Evolutionary conservation across 116 monocot genomes (phyloP), one percentile per base, ranked within the genome.

Genomic region (Iris pallida): DNA sequence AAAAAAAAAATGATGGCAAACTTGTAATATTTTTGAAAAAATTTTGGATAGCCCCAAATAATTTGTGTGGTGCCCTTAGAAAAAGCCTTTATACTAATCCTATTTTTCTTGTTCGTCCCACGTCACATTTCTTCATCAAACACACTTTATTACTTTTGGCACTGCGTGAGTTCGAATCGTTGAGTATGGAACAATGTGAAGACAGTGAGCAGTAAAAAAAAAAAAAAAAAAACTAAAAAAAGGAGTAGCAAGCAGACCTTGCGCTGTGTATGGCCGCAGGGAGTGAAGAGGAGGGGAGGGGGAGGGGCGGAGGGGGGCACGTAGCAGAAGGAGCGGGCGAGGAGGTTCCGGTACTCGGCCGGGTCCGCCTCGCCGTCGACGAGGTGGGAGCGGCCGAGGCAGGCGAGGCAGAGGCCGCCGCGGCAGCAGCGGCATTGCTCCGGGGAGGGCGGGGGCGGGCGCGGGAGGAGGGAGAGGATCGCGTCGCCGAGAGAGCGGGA

Each of bases 381-480:
- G 18, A 79, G 68, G 55, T 68, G 42, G 19, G 20, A 42, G 41
- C 56, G 56, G 19, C 64, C 43, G 47, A 64, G 15, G 73, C 79
- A 68, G 1, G 55, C 55, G 13, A 68, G 20, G 69, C 73, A 61
- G 47, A 7, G 49, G 12, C 12, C 44, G 4, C 73, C 60, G 4
- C 16, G n/a, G 68, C 73, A 73, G 68, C 73, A 73, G 4, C 9
- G 16, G 56, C 73, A 69, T 4, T 48, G 30, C 9, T 47, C 15
- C 11, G 66, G 7, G 4, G 51, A 47, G 10, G 20, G 6, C 40
- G 66, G 51, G 16, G 58, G 47, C 4, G 68, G 42, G 13, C 45
- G 49, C 5, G 77, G 78, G 54, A 78, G 73, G 47, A 78, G 72
- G 43, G 78, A 72, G 55, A 73, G 66, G 19, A 78, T 68, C 16